Percentiles rank a stretch among this genome's conserved stretches.
phyloP scores from a whole-genome alignment of 2,329 filamentous ascomycete genomes.

The Sarocladium oryzae region DNA sequence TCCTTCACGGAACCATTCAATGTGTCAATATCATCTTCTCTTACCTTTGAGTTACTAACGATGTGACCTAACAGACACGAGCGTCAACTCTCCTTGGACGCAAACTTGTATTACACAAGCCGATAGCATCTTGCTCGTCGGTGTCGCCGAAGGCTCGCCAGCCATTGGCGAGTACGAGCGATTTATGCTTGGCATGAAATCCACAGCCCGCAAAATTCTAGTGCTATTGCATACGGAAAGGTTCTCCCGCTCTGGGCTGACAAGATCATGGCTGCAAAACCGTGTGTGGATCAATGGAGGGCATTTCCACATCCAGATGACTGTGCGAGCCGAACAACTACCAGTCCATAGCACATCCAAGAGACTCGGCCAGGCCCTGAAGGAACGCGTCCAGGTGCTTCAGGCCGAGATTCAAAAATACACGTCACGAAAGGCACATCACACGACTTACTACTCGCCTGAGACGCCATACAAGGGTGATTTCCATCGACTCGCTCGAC shows the following conservation, averaged over 20 bases:
- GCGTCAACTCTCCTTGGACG: constrained; percentile 95
- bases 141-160: constrained; percentile 81
- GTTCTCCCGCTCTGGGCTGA: constrained; percentile 78
- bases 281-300: constrained; percentile 97
- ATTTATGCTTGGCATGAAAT: constrained; percentile 94
- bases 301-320: constrained; percentile 97
- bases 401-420: constrained; percentile 99
- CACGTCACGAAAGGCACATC: constrained; percentile 82
- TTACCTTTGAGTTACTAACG: constrained; percentile 9
- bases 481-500: constrained; percentile 84
- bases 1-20: constrained; percentile 2
- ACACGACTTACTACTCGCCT: constrained; percentile 81
- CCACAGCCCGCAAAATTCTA: constrained; percentile 86
- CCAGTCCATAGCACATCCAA: constrained; percentile 70
- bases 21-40: background rate
- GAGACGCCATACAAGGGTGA: constrained; percentile 94
- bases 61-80: constrained; percentile 60
- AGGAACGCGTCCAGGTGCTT: constrained; percentile 86
- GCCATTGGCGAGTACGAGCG: constrained; percentile 94
- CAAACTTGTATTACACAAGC: constrained; percentile 96
- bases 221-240: constrained; percentile 85
- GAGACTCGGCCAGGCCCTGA: constrained; percentile 77
- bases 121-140: constrained; percentile 90
- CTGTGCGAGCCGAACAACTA: constrained; percentile 68
- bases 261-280: constrained; percentile 83